phyloP scores from a whole-genome alignment of 208 protist genomes.

The Pavlovales sp. region DNA sequence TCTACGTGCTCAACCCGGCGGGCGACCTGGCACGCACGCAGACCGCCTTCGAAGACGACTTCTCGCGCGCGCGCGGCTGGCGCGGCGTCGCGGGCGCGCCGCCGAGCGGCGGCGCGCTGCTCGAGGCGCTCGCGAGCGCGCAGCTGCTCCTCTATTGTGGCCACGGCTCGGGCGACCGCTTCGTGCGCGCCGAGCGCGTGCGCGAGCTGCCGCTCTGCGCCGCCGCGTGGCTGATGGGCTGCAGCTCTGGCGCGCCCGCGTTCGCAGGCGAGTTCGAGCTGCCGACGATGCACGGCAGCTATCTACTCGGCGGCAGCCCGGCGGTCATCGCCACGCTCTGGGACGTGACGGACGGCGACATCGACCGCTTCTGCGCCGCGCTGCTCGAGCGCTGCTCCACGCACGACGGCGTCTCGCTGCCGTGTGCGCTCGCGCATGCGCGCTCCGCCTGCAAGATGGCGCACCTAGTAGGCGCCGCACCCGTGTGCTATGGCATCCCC shows the following conservation, averaged over 20 bases:
- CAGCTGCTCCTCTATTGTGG: conserved; percentile 61
- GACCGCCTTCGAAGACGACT: conserved; percentile 46
- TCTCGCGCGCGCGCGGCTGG: conserved; percentile 39
- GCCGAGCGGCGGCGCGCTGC: conserved; percentile 43
- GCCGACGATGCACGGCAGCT: conserved; percentile 51
- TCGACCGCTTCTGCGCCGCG: conserved; percentile 62
- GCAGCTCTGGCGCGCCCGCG: conserved; percentile 60
- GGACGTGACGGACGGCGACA: conserved; percentile 78
- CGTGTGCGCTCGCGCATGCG: conserved; percentile 46
- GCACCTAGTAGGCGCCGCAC: conserved; percentile 66
- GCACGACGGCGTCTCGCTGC: neutral
- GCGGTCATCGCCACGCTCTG: conserved; percentile 72
- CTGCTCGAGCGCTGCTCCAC: conserved; percentile 53
- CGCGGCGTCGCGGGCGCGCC: conserved; percentile 51
- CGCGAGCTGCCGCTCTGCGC: conserved; percentile 24
- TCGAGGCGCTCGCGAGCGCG: conserved; percentile 12
- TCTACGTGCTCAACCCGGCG: conserved; percentile 60
- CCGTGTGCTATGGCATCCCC: conserved; percentile 71
- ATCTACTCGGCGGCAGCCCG: conserved; percentile 60
- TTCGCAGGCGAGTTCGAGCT: conserved; percentile 58
- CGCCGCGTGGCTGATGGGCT: conserved; percentile 65
- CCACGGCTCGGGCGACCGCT: conserved; percentile 56
- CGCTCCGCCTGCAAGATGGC: conserved; percentile 55
- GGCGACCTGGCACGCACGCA: conserved; percentile 61
- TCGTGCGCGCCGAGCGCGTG: conserved; percentile 14